Base-by-base conservation (phyloP, 768 basidiomycete genomes). In the Suillus cothurnatus region DNA sequence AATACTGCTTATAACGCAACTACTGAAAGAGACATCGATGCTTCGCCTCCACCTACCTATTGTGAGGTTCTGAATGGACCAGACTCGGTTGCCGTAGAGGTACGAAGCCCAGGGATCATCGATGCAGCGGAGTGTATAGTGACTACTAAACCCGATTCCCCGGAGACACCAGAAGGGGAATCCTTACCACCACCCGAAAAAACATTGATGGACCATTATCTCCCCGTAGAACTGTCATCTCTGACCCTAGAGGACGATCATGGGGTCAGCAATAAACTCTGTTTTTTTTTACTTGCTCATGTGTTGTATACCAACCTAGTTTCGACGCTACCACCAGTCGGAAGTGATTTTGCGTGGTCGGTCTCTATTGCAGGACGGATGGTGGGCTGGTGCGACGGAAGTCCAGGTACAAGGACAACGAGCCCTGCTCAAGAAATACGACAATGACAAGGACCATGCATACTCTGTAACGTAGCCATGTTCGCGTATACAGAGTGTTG, bases 281-380 rank as follows among this genome's bases (percentile, higher is more conserved):
- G 32, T 49, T 55, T 52, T 32, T 49, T 26, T 9, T 50, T 61
- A 57, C 36, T 62, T 41, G 38, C 61, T 49, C 17, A 64, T 47
- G 28, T 52, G 19, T 50, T 52, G 2, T 52, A 3, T 64, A 26
- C 38, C 49, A 15, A 15, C 15, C 28, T 58, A 86, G 85, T 85
- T 84, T 62, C 77, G 75, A 55, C 77, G 81, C 61, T 85, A 84
- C 65, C 84, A 85, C 64, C 83, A 83, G 61, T 84, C 83, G 1
- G 81, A 86, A 19, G 72, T 86, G 19, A 64, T 70, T 5, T 61
- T 83, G n/a, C 77, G 73, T 19, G 76, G 79, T 14, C 71, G 73
- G 39, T 78, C 79, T 3, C 72, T 73, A 7, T 70, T 81, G 43
- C 77, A 77, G n/a, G 73, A 74, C 45, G 82, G 80, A 5, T 86